Evolutionary conservation across 495 filamentous ascomycete species (phyloP).

Genomic region (Lophiotrema nucula): DNA sequence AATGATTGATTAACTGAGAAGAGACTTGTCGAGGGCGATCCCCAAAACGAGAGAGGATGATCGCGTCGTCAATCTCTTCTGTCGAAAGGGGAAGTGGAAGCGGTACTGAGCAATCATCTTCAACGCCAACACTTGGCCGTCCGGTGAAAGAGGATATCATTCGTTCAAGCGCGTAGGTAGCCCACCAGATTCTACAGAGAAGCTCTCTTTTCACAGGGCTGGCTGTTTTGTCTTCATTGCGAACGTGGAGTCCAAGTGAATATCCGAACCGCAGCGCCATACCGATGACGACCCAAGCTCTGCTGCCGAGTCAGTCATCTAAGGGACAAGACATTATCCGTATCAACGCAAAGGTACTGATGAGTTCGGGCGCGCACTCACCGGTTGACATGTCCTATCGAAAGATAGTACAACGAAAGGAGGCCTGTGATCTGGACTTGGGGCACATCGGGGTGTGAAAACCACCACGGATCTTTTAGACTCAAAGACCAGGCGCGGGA

Average conservation of each 20-base stretch:
- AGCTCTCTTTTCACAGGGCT: slow-evolving; percentile 22
- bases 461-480: slow-evolving; percentile 34
- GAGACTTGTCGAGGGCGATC: too few species aligned
- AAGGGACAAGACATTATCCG: slow-evolving; percentile 11
- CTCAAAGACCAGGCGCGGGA: slow-evolving; percentile 53
- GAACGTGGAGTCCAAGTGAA: slow-evolving; percentile 61
- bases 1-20: too few species aligned
- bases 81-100: slow-evolving; percentile 26
- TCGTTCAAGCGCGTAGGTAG: slow-evolving; percentile 28
- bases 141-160: slow-evolving; percentile 24
- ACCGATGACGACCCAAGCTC: slow-evolving; percentile 62
- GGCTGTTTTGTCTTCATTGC: slow-evolving; percentile 44
- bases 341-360: neutral
- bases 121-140: slow-evolving; percentile 24
- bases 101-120: slow-evolving; percentile 22
- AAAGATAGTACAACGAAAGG: slow-evolving; percentile 58
- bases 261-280: slow-evolving; percentile 57
- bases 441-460: slow-evolving; percentile 41
- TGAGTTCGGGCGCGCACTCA: too few species aligned
- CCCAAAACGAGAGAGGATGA: slow-evolving; percentile 3
- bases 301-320: slow-evolving; percentile 30
- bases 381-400: slow-evolving; percentile 60
- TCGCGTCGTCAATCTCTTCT: slow-evolving; percentile 19
- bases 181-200: slow-evolving; percentile 31
- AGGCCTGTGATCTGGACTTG: slow-evolving; percentile 60